Evolutionary conservation across 2,329 filamentous ascomycete species (phyloP).

Genomic region (Tolypocladium nubicola): DNA sequence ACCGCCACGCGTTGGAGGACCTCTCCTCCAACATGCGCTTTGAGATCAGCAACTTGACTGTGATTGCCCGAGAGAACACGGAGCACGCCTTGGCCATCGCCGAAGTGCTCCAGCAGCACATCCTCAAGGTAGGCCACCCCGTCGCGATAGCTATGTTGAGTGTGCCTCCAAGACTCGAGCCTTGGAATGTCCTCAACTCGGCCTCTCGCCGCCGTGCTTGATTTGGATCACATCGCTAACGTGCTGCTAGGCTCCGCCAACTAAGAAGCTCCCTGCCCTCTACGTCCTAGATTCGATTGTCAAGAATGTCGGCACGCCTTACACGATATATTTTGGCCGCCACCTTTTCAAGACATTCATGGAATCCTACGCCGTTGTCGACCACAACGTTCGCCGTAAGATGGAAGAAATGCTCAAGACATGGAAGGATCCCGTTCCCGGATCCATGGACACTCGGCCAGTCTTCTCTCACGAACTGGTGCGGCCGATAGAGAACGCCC

Average conservation of each 20-base stretch:
- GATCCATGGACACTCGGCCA: conserved; percentile 82
- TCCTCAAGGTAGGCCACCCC: conserved; percentile 67
- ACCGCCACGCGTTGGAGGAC: conserved; percentile 85
- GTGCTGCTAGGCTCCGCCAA: conserved; percentile 61
- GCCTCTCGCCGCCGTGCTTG: background rate
- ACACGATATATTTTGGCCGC: conserved; percentile 87
- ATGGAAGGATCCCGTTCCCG: conserved; percentile 94
- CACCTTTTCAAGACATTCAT: conserved; percentile 93
- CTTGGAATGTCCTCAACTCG: background rate
- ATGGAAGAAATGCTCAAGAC: conserved; percentile 97
- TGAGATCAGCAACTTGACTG: conserved; percentile 93
- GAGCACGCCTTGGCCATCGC: conserved; percentile 92
- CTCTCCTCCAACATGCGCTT: conserved; percentile 82
- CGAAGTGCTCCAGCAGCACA: conserved; percentile 81
- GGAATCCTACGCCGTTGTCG: conserved; percentile 88
- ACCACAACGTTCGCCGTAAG: conserved; percentile 70
- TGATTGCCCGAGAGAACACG: conserved; percentile 95
- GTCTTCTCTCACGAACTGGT: conserved; percentile 86
- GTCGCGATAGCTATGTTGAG: background rate
- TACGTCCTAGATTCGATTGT: conserved; percentile 97
- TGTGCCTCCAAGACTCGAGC: background rate
- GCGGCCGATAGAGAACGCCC: conserved; percentile 82
- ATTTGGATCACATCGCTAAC: conserved; percentile 25
- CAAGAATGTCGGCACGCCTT: conserved; percentile 96
- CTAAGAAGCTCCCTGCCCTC: conserved; percentile 86